Base-by-base conservation (phyloP, 129 eudicot species). In the Pulicaria dysenterica region DNA sequence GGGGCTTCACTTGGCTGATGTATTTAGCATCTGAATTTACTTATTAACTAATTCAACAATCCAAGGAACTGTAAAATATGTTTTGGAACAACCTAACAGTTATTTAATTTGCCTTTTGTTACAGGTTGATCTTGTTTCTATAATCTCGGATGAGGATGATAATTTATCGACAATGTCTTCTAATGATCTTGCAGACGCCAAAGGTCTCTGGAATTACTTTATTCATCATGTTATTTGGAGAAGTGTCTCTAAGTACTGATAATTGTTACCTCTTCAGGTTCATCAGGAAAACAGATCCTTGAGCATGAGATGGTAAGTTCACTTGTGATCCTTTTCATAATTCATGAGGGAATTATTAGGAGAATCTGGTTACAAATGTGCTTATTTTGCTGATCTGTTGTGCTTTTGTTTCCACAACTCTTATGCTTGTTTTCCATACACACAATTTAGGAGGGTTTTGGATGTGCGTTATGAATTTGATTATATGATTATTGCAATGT, bases 61-160 rank as follows among this genome's bases (percentile, higher is more conserved):
- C 4, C 41, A 60, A 19, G 43, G 44, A 53, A 40, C 37, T 69
- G 24, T 46, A 43, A 19, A 16, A 37, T 40, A 13, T 19, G n/a
- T 79, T 79, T 61, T 69, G 37, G 73, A 60, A 50, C 69, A 45
- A 65, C 48, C 69, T 57, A 76, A 61, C 37, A 8, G 24, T 46
- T 68, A 4, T 60, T 11, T 9, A 61, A 60, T 67, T 31, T 12
- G 4, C n/a, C 63, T 50, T 69, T 40, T 51, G 38, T 58, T 80
- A 81, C 92, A 89, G 96, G 70, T 31, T 5, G 72, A 77, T 41
- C 68, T 74, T 5, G 58, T 79, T 73, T 62, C 74, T 74, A 61
- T 85, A 73, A 85, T 80, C 69, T 83, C 85, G 31, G 89, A 85
- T 71, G 91, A 85, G 13, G 87, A 83, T 49, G 81, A 73, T 46